These are phyloP conservation scores for Leccinum subgranulosum DNA, from an alignment of 768 basidiomycete species.

Conservation along the genomic window DNA sequence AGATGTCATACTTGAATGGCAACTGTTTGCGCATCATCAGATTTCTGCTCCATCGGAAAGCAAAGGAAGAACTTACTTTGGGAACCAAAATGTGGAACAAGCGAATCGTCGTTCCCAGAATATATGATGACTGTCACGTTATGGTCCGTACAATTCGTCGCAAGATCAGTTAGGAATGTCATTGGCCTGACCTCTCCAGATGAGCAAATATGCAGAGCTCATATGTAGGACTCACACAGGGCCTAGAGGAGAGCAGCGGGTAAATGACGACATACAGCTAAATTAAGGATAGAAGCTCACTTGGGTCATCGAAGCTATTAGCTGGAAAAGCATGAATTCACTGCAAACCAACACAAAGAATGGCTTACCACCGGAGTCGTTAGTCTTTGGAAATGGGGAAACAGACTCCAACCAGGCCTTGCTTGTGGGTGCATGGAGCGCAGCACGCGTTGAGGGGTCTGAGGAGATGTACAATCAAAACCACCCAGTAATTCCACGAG, in stretches of 20 bases:
- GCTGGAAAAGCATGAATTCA: slow-evolving; percentile 11
- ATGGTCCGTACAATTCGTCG: slow-evolving; percentile 53
- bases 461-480: neutral
- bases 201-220: neutral
- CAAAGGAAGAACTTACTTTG: slow-evolving; percentile 43
- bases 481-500: slow-evolving; percentile 52
- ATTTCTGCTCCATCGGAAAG: neutral
- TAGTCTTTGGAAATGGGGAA: slow-evolving; percentile 18
- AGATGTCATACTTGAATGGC: slow-evolving; percentile 45
- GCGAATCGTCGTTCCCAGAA: slow-evolving; percentile 67
- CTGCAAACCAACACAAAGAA: neutral
- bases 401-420: slow-evolving; percentile 41
- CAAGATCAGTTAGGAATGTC: slow-evolving; percentile 61
- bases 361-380: slow-evolving; percentile 8
- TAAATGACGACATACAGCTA: neutral
- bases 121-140: slow-evolving; percentile 50
- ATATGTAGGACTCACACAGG: slow-evolving; percentile 28
- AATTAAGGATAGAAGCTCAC: slow-evolving; percentile 19
- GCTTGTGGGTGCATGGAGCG: slow-evolving; percentile 67
- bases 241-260: slow-evolving; percentile 18
- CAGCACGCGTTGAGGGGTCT: slow-evolving; percentile 52
- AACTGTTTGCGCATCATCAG: slow-evolving; percentile 33
- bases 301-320: slow-evolving; percentile 24
- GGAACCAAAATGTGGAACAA: slow-evolving; percentile 58
- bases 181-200: slow-evolving; percentile 44